Percentiles rank a stretch among this genome's conserved stretches.
These are phyloP conservation scores for Pseudocercospora fuligena DNA, from an alignment of 2,329 filamentous ascomycete genomes.

Conservation along the genomic window DNA sequence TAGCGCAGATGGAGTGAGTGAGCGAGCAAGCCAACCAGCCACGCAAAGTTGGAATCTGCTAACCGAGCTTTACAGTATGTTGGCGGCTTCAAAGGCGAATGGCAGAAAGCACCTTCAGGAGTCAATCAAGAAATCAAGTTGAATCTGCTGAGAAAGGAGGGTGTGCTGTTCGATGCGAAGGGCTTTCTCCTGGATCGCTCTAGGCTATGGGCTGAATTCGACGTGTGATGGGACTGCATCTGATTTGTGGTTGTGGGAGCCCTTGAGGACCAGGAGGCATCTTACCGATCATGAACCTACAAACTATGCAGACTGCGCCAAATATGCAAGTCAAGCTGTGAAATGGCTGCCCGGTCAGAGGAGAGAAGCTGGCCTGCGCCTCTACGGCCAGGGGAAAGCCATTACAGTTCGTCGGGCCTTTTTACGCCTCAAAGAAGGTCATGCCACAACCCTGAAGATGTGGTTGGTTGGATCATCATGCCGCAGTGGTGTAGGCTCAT, in stretches of 20 bases:
- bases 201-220: constrained; percentile 52
- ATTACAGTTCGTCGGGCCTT: neutral
- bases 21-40: neutral
- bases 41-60: constrained; percentile 34
- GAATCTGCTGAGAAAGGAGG: constrained; percentile 64
- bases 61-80: constrained; percentile 46
- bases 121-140: constrained; percentile 69
- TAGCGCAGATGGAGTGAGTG: constrained; percentile 67
- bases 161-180: constrained; percentile 65
- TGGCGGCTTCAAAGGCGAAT: constrained; percentile 73
- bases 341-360: neutral
- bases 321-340: neutral
- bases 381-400: neutral
- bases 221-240: constrained; percentile 4
- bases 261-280: neutral
- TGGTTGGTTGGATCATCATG: neutral
- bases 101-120: constrained; percentile 65
- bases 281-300: neutral
- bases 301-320: neutral
- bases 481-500: neutral
- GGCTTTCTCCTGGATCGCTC: constrained; percentile 61
- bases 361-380: neutral
- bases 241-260: neutral
- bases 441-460: neutral
- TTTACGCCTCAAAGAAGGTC: neutral